Base-by-base conservation (phyloP, 208 protist genomes). In the Naegleria fowleri region DNA sequence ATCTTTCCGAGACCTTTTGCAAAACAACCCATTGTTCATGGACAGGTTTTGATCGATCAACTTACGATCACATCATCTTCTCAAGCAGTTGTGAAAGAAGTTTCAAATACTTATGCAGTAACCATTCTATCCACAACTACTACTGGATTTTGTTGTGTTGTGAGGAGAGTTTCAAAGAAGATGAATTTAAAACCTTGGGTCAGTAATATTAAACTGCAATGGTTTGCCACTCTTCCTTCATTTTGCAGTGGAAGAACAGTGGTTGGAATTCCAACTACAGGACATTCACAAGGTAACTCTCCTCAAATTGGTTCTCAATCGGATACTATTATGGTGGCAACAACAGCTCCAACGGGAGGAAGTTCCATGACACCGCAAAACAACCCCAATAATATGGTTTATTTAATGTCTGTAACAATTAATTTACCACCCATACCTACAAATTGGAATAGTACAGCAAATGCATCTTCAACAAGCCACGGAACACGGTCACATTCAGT, bases 401-500 rank as follows among this genome's bases (percentile, higher is more conserved):
- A 79, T 79, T 79, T 79, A 36, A 79, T 79, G 67, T 79, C 67
- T 79, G 67, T 79, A 36, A 79, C 67, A 36, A 79, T 79, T 79
- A 79, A 79, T 79, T 79, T 79, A 79, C 67, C 67, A 79, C 67
- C 67, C 29, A 79, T 79, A 36, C 67, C 67, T 36, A 29, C 67
- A 36, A 79, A n/a, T 79, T 79, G 67, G 67, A 79, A 25, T 79
- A 25, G n/a, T 79, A 9, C 25, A 79, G 19, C 19, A 36, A 67
- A 67, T 67, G 55, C 19, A 67, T 67, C 55, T 22, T 29, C 55
- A 29, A 29, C 51, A 19, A 58, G 9, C 51, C 51, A 58, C 15
- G 9, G 9, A 19, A n/a, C 67, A 79, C 19, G 9, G 36, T 15
- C 15, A 86, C 76, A 84, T 16, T 16, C 38, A 19, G 76, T 84